Base-by-base conservation (phyloP, 139 green algal species). In the Medakamo hakoo region DNA sequence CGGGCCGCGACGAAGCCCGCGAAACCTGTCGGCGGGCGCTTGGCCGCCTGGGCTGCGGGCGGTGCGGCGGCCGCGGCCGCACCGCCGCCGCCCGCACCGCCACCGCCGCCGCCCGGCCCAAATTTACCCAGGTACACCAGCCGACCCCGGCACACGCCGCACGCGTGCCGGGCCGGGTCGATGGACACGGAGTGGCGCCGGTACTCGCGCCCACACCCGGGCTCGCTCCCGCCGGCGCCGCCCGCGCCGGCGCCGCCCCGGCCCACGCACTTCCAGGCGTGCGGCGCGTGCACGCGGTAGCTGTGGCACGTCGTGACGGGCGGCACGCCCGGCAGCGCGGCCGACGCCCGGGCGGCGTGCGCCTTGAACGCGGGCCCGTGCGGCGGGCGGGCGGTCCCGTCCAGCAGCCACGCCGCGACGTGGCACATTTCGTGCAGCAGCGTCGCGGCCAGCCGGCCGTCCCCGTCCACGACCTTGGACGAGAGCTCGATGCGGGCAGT, bases 361-460 rank as follows among this genome's bases (percentile, higher is more conserved):
- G 19, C n/a, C 49, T 77, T 73, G 60, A 85, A 87, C 4, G 71
- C 64, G 0, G 61, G 30, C n/a, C 80, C 80, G 55, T 87, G 80
- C 2, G 80, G 79, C 27, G 80, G 80, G 63, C 82, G 83, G 58
- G 73, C 73, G 0, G 49, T 61, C 67, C 80, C 68, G 59, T 85
- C 66, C 28, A 86, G 4, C 27, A 84, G 49, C 78, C 78, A 86
- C 30, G 76, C 69, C 28, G 75, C 80, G 21, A 75, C 77, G 60
- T 87, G 80, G 65, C 80, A 87, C 66, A 87, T 59, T 69, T 86
- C 80, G 64, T 86, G 80, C n/a, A 65, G 67, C 29, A 87, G 69
- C n/a, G 80, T 87, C 26, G 57, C 40, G 31, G 73, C 58, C 67
- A 87, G 73, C 64, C 76, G 76, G 27, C 60, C 52, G 14, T 31